These are phyloP conservation scores for Neonectria ditissima DNA, from an alignment of 2,329 filamentous ascomycete species.

Conservation along the genomic window DNA sequence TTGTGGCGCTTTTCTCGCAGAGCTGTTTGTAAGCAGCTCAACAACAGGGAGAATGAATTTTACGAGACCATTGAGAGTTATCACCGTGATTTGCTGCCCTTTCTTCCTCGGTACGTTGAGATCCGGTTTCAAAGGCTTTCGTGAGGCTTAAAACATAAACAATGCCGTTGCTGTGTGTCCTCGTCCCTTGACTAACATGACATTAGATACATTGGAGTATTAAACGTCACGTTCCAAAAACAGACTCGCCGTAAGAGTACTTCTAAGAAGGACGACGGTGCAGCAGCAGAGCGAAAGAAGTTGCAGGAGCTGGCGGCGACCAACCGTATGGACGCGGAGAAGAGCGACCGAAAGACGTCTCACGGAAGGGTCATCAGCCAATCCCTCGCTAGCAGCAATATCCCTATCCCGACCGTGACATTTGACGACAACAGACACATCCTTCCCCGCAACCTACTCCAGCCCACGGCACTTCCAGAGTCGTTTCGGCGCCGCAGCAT, in stretches of 20 bases:
- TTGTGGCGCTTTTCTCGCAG: conserved; percentile 95
- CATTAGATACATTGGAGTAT: conserved; percentile 89
- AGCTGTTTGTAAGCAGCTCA: conserved; percentile 97
- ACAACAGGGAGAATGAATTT: conserved; percentile 98
- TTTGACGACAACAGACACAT: conserved; percentile 96
- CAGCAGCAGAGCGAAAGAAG: conserved; percentile 52
- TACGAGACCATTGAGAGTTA: conserved; percentile 95
- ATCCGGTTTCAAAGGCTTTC: conserved; percentile 15
- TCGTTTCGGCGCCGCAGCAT: conserved; percentile 50
- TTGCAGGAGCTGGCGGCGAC: conserved; percentile 46
- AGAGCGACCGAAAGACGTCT: conserved; percentile 32
- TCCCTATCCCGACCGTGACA: conserved; percentile 87
- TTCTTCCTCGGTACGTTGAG: conserved; percentile 80
- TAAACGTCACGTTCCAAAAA: conserved; percentile 96
- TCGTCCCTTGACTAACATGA: conserved; percentile 24
- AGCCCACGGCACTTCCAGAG: conserved; percentile 61
- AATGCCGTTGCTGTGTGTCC: background rate
- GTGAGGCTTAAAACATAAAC: background rate
- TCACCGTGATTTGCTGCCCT: conserved; percentile 89
- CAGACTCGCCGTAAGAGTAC: conserved; percentile 74
- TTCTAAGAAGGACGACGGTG: conserved; percentile 62
- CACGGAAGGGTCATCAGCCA: conserved; percentile 71
- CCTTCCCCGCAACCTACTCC: conserved; percentile 85
- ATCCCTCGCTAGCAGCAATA: conserved; percentile 74
- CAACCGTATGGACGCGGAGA: conserved; percentile 35